Base-by-base conservation (phyloP, 768 basidiomycete genomes). In the Sporobolomyces phaffii region DNA sequence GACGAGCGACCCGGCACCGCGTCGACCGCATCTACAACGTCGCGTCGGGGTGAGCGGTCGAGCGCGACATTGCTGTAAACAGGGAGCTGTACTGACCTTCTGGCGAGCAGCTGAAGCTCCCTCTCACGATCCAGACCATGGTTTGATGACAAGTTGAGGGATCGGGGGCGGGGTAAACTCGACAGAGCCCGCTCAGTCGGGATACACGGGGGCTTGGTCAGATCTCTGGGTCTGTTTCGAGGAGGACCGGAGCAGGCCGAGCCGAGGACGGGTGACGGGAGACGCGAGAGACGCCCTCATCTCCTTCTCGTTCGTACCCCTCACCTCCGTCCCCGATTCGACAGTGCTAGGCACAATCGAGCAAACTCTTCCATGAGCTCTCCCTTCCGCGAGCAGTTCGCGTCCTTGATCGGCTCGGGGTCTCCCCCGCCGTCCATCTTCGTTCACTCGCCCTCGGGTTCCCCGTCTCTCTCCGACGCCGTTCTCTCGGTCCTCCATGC, bases 121-220 rank as follows among this genome's bases (percentile, higher is more conserved):
- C 66, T 22, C 58, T 20, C 15, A 68, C 61, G 22, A 68, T 26
- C 66, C 66, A 68, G 34, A 68, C 66, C 66, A 68, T 68, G 3
- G 5, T 22, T 26, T 4, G 14, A 14, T n/a, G 40, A 43, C n/a
- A 18, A 26, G 52, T 41, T 54, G 34, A 54, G 20, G 20, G 52
- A 38, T 14, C 50, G 50, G 43, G 54, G 5, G 40, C 6, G 28
- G 54, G 20, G 14, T 17, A 53, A 51, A 8, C 31, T 24, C 18
- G 50, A 34, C n/a, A n/a, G n/a, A n/a, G n/a, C n/a, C n/a, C n/a
- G n/a, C n/a, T n/a, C n/a, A n/a, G n/a, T n/a, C n/a, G n/a, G n/a
- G n/a, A n/a, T n/a, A n/a, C n/a, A n/a, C n/a, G n/a, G n/a, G n/a
- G n/a, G n/a, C n/a, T n/a, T n/a, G n/a, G n/a, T n/a, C n/a, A n/a